Conservation (phyloP, 2,329 filamentous ascomycete species). For the Peltaster fructicola region DNA sequence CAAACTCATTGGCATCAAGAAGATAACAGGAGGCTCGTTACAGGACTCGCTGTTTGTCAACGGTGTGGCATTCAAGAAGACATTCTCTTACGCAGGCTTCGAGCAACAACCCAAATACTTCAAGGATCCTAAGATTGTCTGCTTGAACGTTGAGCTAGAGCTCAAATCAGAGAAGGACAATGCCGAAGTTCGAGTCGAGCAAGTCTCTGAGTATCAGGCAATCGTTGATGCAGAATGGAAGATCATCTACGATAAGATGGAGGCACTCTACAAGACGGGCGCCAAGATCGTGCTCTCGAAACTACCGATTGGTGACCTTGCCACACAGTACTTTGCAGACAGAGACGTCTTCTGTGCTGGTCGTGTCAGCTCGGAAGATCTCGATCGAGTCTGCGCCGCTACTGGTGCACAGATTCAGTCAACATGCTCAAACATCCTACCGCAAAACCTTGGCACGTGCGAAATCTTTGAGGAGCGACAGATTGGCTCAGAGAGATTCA, state of each 20-base stretch:
- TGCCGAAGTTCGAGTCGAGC: conserved; percentile 91
- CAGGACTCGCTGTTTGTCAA: conserved; percentile 95
- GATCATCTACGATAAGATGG: conserved; percentile 99
- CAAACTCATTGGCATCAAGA: conserved; percentile 95
- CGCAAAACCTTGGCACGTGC: conserved; percentile 66
- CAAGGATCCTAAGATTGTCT: conserved; percentile 86
- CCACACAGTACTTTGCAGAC: conserved; percentile 90
- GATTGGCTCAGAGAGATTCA: conserved; percentile 93
- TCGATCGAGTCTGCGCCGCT: conserved; percentile 90
- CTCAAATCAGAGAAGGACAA: conserved; percentile 99
- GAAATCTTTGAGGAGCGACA: conserved; percentile 86
- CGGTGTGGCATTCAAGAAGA: conserved; percentile 99
- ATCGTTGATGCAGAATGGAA: conserved; percentile 99
- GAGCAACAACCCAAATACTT: conserved; percentile 98
- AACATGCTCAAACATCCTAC: conserved; percentile 85
- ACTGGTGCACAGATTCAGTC: conserved; percentile 86
- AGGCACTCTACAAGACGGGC: conserved; percentile 80
- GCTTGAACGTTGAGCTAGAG: conserved; percentile 93
- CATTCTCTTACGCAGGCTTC: conserved; percentile 96
- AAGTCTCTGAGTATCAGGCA: conserved; percentile 97
- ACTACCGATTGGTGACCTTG: conserved; percentile 89
- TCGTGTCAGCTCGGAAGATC: conserved; percentile 75
- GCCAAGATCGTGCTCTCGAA: conserved; percentile 97
- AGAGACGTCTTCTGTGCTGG: conserved; percentile 96
- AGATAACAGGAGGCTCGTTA: conserved; percentile 87